Base-by-base conservation (phyloP, 139 green algal species). In the Edaphochlamys debaryana region DNA sequence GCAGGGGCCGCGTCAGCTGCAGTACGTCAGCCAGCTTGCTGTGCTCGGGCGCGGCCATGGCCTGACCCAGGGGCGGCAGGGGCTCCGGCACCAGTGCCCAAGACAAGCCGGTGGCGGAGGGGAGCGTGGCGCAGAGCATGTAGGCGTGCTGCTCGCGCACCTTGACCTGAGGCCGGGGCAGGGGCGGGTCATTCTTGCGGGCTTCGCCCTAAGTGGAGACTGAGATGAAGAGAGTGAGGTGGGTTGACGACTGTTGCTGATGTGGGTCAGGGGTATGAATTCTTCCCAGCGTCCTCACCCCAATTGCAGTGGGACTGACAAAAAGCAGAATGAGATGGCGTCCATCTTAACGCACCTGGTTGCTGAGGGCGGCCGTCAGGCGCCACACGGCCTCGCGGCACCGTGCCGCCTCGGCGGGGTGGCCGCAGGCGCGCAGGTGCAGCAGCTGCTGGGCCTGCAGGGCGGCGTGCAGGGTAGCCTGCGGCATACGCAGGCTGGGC, bases 391-490 rank as follows among this genome's bases (percentile, higher is more conserved):
- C 23, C 19, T 6, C 22, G 56, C 56, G 23, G 19, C 15, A 25
- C 56, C 25, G 56, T 6, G 56, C 23, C 1, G 56, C 56, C 56
- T 32, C 23, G 30, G 0, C 9, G 0, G 60, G 60, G 30, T 22
- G 20, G 30, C 30, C 30, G 60, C 60, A 36, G 30, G n/a, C 52
- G 23, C 29, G 50, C 38, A 84, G 73, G 19, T 82, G 62, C 19
- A 73, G 29, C 27, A 63, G 45, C 45, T 88, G 77, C 42, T 85
- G 60, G 11, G 40, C 27, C 68, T 85, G 60, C 76, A 85, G 62
- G 22, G 27, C 32, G 19, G 58, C 45, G 45, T 79, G 73, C 63
- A 71, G 52, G 23, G 40, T 42, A 0, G 64, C 72, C 34, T 64
- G 30, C 19, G 78, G 48, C 32, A 63, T 27, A 2, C 69, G 63